These are phyloP conservation scores for Phoma sp. DNA, from an alignment of 2,329 filamentous ascomycete genomes.

Conservation along the genomic window DNA sequence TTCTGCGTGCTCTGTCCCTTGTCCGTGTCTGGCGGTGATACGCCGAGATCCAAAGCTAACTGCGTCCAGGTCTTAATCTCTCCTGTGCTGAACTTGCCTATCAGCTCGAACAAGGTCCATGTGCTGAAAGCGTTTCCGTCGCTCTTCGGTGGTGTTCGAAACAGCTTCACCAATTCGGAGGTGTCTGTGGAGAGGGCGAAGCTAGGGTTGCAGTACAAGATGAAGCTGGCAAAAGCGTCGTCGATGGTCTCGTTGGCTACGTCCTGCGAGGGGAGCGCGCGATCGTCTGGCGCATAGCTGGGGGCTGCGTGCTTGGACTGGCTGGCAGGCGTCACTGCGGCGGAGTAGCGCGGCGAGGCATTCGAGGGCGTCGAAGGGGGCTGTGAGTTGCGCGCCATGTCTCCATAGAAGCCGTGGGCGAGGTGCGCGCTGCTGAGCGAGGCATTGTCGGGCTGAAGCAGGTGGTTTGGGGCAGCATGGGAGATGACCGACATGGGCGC, in stretches of 20 bases:
- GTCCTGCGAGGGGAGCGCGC: conserved; percentile 68
- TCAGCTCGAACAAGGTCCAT: conserved; percentile 77
- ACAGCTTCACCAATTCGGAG: conserved; percentile 73
- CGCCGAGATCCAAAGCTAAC: conserved; percentile 83
- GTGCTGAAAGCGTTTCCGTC: conserved; percentile 86
- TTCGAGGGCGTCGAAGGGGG: conserved; percentile 48
- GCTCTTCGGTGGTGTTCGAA: conserved; percentile 81
- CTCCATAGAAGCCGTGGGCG: conserved; percentile 46
- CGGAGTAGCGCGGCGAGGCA: conserved; percentile 48
- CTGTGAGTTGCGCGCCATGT: conserved; percentile 46
- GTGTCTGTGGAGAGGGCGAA: conserved; percentile 75
- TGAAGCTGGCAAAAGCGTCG: conserved; percentile 82
- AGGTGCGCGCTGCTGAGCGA: conserved; percentile 37
- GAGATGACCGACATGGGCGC: conserved; percentile 42
- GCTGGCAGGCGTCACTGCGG: conserved; percentile 42
- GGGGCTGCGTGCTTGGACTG: conserved; percentile 41
- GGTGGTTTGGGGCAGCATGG: conserved; percentile 38
- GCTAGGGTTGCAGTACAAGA: conserved; percentile 88
- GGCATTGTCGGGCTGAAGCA: conserved; percentile 47
- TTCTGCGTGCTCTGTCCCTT: conserved; percentile 92
- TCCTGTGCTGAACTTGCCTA: conserved; percentile 77
- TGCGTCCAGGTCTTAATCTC: conserved; percentile 95
- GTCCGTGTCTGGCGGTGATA: conserved; percentile 79
- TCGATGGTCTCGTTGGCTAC: conserved; percentile 76
- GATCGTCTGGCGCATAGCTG: conserved; percentile 53